Evolutionary conservation across 345 rosid species (phyloP), one percentile per base, ranked within the genome.

Genomic region (Chamaenerion angustifolium): DNA sequence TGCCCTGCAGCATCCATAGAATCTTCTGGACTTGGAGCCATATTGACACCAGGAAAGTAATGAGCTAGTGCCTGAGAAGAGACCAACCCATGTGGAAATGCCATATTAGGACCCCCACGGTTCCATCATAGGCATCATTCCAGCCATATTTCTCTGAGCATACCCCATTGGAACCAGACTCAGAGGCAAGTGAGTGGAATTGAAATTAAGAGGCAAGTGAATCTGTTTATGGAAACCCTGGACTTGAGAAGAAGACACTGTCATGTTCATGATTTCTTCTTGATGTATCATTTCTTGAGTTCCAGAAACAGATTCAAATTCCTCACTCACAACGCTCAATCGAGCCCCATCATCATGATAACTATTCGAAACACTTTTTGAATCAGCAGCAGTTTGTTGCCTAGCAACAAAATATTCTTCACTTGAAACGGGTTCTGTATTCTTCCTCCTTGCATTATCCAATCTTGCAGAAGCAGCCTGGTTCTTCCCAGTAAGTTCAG

Each of bases 161-260:
- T 77, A 80, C 45, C 72, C 82, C 88, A 82, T 65, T 52, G 88
- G 64, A 64, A 84, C 68, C 48, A 81, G 64, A 65, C 69, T 59
- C 41, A 87, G 70, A 23, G 93, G 79, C 37, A 75, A 52, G 56
- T 74, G 88, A 61, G 76, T 62, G 93, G 90, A n/a, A n/a, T n/a
- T n/a, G n/a, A n/a, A n/a, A n/a, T n/a, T n/a, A n/a, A n/a, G n/a
- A n/a, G n/a, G n/a, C 70, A 84, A 41, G 56, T 72, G 80, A 56
- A 78, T 72, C 55, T 80, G 89, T 51, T 93, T 90, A 71, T 70
- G 72, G 59, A 77, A 84, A 66, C 77, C 71, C 71, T 71, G 76
- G 53, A 71, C 73, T 27, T 68, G 35, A 43, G 27, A 23, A 23
- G 81, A 70, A 56, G 87, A 69, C 58, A 89, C 56, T 73, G 80